A percentile compares a stretch with the other conserved stretches of the same genome.
phyloP scores from a whole-genome alignment of 768 basidiomycete species.

The Paxillus involutus region DNA sequence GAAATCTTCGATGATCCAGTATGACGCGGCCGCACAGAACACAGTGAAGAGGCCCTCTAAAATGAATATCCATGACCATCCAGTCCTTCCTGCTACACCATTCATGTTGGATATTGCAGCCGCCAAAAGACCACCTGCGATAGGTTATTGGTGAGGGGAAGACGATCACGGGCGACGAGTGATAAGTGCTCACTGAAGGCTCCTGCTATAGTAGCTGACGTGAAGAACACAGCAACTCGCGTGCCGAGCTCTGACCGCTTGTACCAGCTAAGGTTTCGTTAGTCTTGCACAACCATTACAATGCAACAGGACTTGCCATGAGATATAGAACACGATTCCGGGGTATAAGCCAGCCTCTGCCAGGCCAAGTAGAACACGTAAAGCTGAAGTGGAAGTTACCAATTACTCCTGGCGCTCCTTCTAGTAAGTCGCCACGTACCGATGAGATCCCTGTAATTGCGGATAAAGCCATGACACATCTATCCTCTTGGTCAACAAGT shows the following conservation, averaged over 20 bases:
- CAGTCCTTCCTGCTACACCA: slow-evolving; percentile 60
- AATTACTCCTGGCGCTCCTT: neutral
- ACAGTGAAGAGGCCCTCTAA: slow-evolving; percentile 73
- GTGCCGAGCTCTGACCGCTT: slow-evolving; percentile 72
- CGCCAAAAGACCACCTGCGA: slow-evolving; percentile 59
- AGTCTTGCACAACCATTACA: neutral
- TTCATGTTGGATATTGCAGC: slow-evolving; percentile 71
- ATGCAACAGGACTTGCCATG: slow-evolving; percentile 39
- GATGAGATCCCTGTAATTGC: slow-evolving; percentile 60
- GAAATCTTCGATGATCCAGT: slow-evolving; percentile 77
- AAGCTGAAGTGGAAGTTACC: slow-evolving; percentile 34
- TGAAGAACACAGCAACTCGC: slow-evolving; percentile 75
- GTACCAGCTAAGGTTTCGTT: slow-evolving; percentile 59
- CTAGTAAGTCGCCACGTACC: slow-evolving; percentile 36
- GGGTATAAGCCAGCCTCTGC: slow-evolving; percentile 54
- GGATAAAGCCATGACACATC: slow-evolving; percentile 64
- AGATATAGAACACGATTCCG: slow-evolving; percentile 60
- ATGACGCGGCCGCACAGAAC: slow-evolving; percentile 55
- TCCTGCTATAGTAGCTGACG: slow-evolving; percentile 76
- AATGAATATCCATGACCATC: slow-evolving; percentile 76
- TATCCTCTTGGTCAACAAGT: slow-evolving; percentile 19
- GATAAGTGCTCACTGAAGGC: slow-evolving; percentile 55
- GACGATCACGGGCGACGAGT: neutral
- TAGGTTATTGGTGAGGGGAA: neutral
- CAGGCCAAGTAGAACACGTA: slow-evolving; percentile 60